Base-by-base conservation (phyloP, 1,139 yeast genomes). In the Suhomyces kunorum region DNA sequence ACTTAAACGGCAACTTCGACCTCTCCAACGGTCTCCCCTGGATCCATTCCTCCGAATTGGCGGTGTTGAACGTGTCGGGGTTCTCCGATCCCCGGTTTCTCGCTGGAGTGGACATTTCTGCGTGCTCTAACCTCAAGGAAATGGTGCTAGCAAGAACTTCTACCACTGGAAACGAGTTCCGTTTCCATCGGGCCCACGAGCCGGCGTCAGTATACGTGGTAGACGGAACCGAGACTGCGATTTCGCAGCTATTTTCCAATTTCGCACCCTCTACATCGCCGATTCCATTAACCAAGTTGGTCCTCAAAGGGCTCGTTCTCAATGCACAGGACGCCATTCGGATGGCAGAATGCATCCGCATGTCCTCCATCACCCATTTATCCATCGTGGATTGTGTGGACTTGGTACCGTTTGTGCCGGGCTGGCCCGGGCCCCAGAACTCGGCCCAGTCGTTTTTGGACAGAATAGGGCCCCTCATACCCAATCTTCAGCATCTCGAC, bases 401-500 rank as follows among this genome's bases (percentile, higher is more conserved):
- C 30, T 18, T 38, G 8, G 8, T 26, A 8, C 26, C 30, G 7
- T 11, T 29, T 3, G 24, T 26, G 11, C 13, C 38, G 2, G 44
- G 44, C 13, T 22, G 28, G 15, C 28, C 17, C 15, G 36, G 36
- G 5, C 29, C 28, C 3, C 16, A 18, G 9, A 12, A n/a, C 13
- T 19, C 26, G 6, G n/a, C 36, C 8, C 30, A 28, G 17, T 32
- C 36, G 2, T 51, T 56, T 34, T 39, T 50, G 12, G 51, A 50
- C 15, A 26, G 22, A 2, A 34, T 49, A 25, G 36, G 43, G 1
- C 51, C 55, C 0, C 35, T 39, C 16, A 32, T 55, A 23, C 31
- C 29, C 5, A 38, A 38, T 17, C 38, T 57, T 16, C 32, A 42
- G 19, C 39, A 38, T 11, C 32, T 58, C 19, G 49, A 51, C 12